Conservation (phyloP, 2,329 filamentous ascomycete genomes). For the Microsporum audouinii region DNA sequence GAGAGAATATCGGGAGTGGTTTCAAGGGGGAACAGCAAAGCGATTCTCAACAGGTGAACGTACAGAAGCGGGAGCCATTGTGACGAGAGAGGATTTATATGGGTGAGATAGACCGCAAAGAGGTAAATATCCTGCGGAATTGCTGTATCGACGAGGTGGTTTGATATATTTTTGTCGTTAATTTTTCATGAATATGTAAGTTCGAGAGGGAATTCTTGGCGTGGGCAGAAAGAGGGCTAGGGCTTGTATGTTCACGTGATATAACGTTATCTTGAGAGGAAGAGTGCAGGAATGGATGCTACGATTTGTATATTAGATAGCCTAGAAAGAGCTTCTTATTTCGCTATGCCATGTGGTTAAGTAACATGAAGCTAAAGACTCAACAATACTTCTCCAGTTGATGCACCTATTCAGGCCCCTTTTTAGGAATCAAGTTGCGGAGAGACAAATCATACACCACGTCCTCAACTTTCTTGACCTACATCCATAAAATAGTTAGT, state of each 20-base stretch:
- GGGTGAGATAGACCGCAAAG: conserved; percentile 53
- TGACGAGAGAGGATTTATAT: conserved; percentile 29
- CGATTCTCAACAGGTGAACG: conserved; percentile 53
- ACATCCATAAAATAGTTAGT: conserved; percentile 4
- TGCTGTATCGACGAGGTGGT: neutral
- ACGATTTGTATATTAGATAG: neutral
- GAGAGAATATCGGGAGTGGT: conserved; percentile 17
- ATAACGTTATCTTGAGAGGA: neutral
- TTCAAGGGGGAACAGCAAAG: conserved; percentile 79
- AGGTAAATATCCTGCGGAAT: conserved; percentile 74
- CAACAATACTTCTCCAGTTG: neutral
- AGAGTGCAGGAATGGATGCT: neutral
- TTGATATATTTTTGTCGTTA: neutral
- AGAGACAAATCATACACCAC: conserved; percentile 92
- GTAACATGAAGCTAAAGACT: neutral
- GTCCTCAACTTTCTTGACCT: conserved; percentile 94
- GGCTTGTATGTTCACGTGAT: neutral
- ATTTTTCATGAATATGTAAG: neutral
- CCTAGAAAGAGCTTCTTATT: neutral
- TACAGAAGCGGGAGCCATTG: conserved; percentile 86
- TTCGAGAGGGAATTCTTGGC: conserved; percentile 5
- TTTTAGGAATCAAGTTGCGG: conserved; percentile 61
- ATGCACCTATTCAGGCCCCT: neutral
- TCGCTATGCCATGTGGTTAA: neutral
- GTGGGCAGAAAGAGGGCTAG: conserved; percentile 4